phyloP scores from a whole-genome alignment of 75 land plant genomes.

The Ceratopteris richardii region DNA sequence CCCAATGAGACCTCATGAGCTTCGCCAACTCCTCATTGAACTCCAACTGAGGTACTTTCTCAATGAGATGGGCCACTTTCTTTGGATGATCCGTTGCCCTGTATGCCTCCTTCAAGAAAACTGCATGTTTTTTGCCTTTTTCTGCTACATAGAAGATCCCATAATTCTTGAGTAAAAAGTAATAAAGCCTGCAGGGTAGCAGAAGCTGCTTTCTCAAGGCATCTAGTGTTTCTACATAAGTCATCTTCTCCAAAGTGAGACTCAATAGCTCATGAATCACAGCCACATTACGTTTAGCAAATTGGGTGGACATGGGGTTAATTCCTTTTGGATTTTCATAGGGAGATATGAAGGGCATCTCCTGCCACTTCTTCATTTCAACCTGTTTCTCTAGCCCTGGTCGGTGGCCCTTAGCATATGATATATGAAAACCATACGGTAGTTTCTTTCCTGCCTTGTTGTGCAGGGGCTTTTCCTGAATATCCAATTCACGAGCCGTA shows the following conservation, averaged over 20 bases:
- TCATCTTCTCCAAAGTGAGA: not conserved
- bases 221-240: constrained; percentile 1
- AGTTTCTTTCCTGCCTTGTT: not conserved
- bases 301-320: not conserved
- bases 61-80: constrained; percentile 4
- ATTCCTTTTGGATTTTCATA: not conserved
- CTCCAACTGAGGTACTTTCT: constrained; percentile 6
- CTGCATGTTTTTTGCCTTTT: not conserved
- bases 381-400: not conserved
- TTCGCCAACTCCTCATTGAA: not conserved
- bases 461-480: not conserved
- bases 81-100: constrained; percentile 5
- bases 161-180: constrained; percentile 1
- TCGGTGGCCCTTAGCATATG: not conserved
- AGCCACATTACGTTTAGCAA: not conserved
- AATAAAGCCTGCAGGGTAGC: constrained; percentile 1
- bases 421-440: not conserved
- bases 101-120: constrained; percentile 4
- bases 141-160: not conserved
- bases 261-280: constrained; percentile 3
- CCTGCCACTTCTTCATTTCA: not conserved
- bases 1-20: not conserved
- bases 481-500: not conserved
- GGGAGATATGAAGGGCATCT: not conserved
- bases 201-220: not conserved